Evolutionary conservation across 2,329 filamentous ascomycete species (phyloP), one percentile per base, ranked within the genome.

Genomic region (Fusarium gaditjirri): DNA sequence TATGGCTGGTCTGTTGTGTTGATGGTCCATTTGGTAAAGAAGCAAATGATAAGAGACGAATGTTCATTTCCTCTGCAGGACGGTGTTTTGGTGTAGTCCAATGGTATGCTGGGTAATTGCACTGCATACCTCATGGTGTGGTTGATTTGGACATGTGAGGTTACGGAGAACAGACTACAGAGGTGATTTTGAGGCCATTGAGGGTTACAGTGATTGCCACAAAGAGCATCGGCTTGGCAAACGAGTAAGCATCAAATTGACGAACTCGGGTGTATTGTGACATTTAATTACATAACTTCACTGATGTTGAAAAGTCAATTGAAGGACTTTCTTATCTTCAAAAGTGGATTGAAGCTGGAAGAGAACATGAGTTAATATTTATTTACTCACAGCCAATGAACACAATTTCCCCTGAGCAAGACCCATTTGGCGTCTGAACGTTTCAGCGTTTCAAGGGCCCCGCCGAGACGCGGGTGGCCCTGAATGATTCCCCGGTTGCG

Each of bases 401-500:
- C 21, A 23, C 23, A 21, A 44, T 33, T 68, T 60, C 70, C 65
- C 70, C 70, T 72, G 57, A 73, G 41, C 46, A 19, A 39, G 60
- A 55, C 66, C 69, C 68, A 67, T 63, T 53, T 68, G 44, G 67
- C 41, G 23, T 42, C 16, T 64, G 41, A 41, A 35, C 54, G 71
- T 73, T 73, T 68, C 71, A 73, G 57, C 62, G 50, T 67, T 64
- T 63, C 43, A 43, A 50, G 56, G 57, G 33, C 29, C n/a, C 47
- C 29, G 17, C 56, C 52, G 27, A 61, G 66, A 47, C 66, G 58
- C 70, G 70, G 66, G 27, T 68, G 49, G 49, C 52, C 60, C 43
- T 72, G 60, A 43, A 36, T 43, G 66, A 44, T 58, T 73, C 66
- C 70, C 66, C 70, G 70, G 66, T 36, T 59, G 66, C 50, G 53